Base-by-base conservation (phyloP, 2,329 filamentous ascomycete species). In the Colletotrichum lindemuthianum region DNA sequence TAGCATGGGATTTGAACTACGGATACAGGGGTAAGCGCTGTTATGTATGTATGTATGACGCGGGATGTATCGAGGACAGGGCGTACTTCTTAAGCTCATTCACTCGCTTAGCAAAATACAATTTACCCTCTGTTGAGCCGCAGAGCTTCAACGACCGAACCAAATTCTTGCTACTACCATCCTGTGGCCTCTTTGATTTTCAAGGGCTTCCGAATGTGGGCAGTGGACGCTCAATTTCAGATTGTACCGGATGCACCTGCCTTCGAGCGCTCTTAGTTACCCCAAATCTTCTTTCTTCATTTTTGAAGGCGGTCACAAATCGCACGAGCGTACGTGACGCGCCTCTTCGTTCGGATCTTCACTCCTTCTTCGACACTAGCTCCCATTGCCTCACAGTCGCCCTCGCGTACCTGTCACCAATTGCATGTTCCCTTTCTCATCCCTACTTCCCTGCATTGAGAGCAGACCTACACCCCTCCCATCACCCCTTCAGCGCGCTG, bases 51-150 rank as follows among this genome's bases (percentile, higher is more conserved):
- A 24, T 24, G 24, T 5, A 24, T 4, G 24, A 24, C 24, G 24
- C 4, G 24, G 24, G 4, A 24, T 4, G 5, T 24, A 24, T 24
- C 24, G 8, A 52, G 36, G 34, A 16, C 41, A 5, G 12, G 10
- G 37, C 60, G 60, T 44, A 54, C 37, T 8, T 60, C 59, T 24
- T 39, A 40, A 40, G 45, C 15, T 34, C 13, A 39, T 10, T 12
- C 1, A 47, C 32, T 47, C 63, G 44, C 34, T 57, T 65, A 65
- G 32, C 52, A 36, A 56, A 49, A 61, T 61, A 47, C 16, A 41
- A 57, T 61, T 50, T 47, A 63, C 59, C 41, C 47, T 56, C 52
- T 65, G 61, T 65, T 63, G 59, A 65, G 63, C 50, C 48, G 15
- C 54, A 50, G 48, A 51, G 15, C 47, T 60, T 52, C 52, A 24